Percentiles rank a stretch among this genome's conserved stretches.
Conservation (phyloP, 495 filamentous ascomycete species). For the Aspergillus cristatus region DNA sequence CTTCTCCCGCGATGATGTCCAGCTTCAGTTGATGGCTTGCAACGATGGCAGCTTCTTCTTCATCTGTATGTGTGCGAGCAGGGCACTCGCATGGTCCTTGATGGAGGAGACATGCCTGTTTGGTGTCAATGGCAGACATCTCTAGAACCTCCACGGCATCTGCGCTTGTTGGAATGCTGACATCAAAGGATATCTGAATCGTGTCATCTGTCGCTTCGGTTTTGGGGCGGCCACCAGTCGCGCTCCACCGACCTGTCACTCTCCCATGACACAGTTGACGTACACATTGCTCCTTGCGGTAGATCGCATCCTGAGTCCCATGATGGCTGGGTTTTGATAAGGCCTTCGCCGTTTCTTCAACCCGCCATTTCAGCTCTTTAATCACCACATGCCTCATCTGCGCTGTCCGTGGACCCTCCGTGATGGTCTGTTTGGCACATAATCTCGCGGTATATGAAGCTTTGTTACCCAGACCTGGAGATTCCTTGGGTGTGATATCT, state of each 20-base stretch:
- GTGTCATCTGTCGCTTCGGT: neutral
- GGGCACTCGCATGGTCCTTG: too few relatives aligned
- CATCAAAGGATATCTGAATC: slow-evolving; percentile 1
- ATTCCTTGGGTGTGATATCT: neutral
- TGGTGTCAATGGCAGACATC: neutral
- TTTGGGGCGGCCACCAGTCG: neutral
- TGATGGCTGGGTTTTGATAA: neutral
- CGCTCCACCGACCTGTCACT: slow-evolving; percentile 1
- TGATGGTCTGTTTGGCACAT: slow-evolving; percentile 1
- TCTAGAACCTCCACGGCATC: neutral
- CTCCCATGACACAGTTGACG: neutral
- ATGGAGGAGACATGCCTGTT: neutral
- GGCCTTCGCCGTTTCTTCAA: slow-evolving; percentile 5
- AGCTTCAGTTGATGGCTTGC: slow-evolving; percentile 5
- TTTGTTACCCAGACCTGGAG: neutral
- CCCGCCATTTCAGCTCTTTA: slow-evolving; percentile 5
- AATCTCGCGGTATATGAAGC: neutral
- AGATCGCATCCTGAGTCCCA: neutral
- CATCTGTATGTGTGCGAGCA: neutral
- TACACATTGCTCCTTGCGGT: neutral
- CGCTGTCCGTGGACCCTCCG: slow-evolving; percentile 1
- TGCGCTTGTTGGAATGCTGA: neutral
- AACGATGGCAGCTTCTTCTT: too few relatives aligned
- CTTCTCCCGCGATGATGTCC: slow-evolving; percentile 8
- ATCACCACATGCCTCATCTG: slow-evolving; percentile 4